phyloP scores from a whole-genome alignment of 1,139 yeast genomes.

The Lodderomyces jiufengensis region DNA sequence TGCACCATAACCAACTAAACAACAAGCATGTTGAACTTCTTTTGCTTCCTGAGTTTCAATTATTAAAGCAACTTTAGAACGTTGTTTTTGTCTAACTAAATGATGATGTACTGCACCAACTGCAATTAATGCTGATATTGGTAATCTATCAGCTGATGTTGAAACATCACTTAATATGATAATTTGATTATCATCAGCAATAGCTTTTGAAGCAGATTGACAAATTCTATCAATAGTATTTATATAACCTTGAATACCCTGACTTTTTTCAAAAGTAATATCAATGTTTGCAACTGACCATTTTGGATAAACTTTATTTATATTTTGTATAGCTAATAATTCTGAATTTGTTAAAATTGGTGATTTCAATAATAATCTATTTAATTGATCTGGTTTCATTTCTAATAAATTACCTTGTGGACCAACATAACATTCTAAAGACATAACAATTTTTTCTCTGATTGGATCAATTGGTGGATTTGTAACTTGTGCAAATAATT shows the following conservation, averaged over 20 bases:
- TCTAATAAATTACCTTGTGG: constrained; percentile 96
- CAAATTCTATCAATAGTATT: constrained; percentile 84
- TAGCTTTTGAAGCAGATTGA: constrained; percentile 81
- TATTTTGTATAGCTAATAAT: constrained; percentile 67
- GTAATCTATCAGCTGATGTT: constrained; percentile 58
- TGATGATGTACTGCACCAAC: constrained; percentile 97
- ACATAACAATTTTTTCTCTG: constrained; percentile 95
- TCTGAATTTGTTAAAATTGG: constrained; percentile 79
- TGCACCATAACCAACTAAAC: constrained; percentile 93
- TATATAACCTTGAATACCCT: constrained; percentile 83
- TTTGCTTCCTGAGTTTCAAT: constrained; percentile 96
- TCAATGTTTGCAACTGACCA: constrained; percentile 86
- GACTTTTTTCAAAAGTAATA: constrained; percentile 80
- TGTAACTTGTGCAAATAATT: constrained; percentile 96
- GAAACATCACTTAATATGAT: constrained; percentile 73
- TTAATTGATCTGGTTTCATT: constrained; percentile 89
- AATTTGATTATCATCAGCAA: constrained; percentile 69
- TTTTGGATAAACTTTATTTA: constrained; percentile 71
- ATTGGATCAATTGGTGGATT: constrained; percentile 99
- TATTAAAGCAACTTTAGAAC: constrained; percentile 89
- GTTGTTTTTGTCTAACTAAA: constrained; percentile 90
- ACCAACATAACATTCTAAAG: constrained; percentile 93
- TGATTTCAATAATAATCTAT: constrained; percentile 75
- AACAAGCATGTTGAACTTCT: constrained; percentile 95
- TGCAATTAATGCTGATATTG: constrained; percentile 91